Conservation (phyloP, 2,329 filamentous ascomycete species). For the Alternaria sp. region DNA sequence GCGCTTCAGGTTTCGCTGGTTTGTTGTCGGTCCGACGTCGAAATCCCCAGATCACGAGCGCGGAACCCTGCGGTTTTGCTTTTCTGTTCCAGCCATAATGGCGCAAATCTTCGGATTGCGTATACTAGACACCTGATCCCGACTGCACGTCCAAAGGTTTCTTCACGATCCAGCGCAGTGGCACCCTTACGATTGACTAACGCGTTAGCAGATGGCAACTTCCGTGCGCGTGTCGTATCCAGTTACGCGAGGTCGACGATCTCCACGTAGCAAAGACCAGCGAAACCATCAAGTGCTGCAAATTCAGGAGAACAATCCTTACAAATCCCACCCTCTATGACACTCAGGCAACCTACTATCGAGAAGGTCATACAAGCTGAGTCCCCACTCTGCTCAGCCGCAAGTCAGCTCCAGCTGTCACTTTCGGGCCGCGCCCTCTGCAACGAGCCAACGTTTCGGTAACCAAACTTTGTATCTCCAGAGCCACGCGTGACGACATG, state of each 20-base stretch:
- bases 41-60: neutral
- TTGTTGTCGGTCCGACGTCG: neutral
- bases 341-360: neutral
- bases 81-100: neutral
- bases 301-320: neutral
- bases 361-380: neutral
- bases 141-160: neutral
- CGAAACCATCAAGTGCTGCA: neutral
- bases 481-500: neutral
- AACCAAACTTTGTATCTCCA: neutral
- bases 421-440: neutral
- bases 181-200: neutral
- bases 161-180: neutral
- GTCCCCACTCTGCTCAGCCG: neutral
- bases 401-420: neutral
- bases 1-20: neutral
- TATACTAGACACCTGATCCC: neutral
- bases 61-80: neutral
- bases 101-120: neutral
- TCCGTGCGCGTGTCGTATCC: neutral
- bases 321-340: neutral
- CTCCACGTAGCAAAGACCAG: neutral
- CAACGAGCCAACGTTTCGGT: neutral
- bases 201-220: neutral
- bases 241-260: neutral